These are phyloP conservation scores for Fusarium sororula DNA, from an alignment of 2,329 filamentous ascomycete genomes.

Conservation along the genomic window DNA sequence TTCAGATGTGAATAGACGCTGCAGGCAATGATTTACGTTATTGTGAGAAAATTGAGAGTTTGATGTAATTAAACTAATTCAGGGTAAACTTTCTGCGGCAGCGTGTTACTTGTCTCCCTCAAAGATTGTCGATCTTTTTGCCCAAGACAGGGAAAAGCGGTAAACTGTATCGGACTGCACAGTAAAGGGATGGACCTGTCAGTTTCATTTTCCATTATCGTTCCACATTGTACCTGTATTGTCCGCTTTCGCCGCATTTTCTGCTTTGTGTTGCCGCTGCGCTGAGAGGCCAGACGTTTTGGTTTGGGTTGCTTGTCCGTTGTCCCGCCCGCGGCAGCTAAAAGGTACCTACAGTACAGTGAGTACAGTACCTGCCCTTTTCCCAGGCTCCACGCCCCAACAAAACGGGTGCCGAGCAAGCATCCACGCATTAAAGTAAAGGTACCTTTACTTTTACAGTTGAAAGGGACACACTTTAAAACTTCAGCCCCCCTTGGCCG, in stretches of 20 bases:
- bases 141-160: slow-evolving; percentile 23
- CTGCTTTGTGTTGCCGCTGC: slow-evolving; percentile 22
- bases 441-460: background rate
- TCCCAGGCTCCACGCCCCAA: slow-evolving; percentile 42
- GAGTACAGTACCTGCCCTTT: slow-evolving; percentile 7
- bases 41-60: no score
- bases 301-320: slow-evolving; percentile 5
- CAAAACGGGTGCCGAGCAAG: slow-evolving; percentile 41
- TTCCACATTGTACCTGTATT: slow-evolving; percentile 16
- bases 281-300: slow-evolving; percentile 9
- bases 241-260: slow-evolving; percentile 23
- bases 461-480: slow-evolving; percentile 27
- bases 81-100: background rate
- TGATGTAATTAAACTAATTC: background rate
- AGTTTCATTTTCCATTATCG: slow-evolving; percentile 12
- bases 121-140: slow-evolving; percentile 24
- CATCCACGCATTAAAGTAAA: slow-evolving; percentile 2
- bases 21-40: accelerated
- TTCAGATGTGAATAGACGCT: accelerated
- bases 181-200: background rate
- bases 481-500: slow-evolving; percentile 30
- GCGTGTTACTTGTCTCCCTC: slow-evolving; percentile 1
- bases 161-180: background rate
- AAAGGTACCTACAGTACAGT: background rate
- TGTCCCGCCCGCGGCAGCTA: slow-evolving; percentile 9